A percentile compares a stretch with the other conserved stretches of the same genome.
These are phyloP conservation scores for Fragosphaeria purpurea DNA, from an alignment of 2,329 filamentous ascomycete species.

Conservation along the genomic window DNA sequence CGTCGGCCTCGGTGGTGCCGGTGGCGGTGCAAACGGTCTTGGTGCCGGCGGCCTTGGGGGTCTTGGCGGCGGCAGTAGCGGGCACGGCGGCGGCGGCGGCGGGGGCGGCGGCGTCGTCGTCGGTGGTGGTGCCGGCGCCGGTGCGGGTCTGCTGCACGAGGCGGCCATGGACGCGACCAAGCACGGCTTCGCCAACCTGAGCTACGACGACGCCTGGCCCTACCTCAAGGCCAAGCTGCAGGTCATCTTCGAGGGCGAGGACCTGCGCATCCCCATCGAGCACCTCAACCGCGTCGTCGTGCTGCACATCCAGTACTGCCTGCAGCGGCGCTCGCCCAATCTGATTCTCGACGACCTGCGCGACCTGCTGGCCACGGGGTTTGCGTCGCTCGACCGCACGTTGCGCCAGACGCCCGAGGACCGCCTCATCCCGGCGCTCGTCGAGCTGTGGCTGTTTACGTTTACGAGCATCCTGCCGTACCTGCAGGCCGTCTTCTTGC, in stretches of 20 bases:
- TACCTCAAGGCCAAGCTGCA: constrained; percentile 66
- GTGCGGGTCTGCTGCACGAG: constrained; percentile 38
- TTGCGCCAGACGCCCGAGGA: constrained; percentile 73
- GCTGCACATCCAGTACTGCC: constrained; percentile 67
- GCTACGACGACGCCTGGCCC: constrained; percentile 72
- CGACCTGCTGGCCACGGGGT: constrained; percentile 70
- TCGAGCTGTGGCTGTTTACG: constrained; percentile 89
- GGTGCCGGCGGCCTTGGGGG: constrained; percentile 33
- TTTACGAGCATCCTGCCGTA: constrained; percentile 88
- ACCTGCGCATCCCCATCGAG: constrained; percentile 68
- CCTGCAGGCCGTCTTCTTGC: constrained; percentile 89
- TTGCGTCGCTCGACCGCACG: constrained; percentile 75
- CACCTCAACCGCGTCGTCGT: constrained; percentile 74
- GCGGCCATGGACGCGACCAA: constrained; percentile 41
- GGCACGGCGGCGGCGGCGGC: no score
- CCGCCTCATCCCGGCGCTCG: constrained; percentile 76
- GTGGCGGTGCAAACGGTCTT: constrained; percentile 27
- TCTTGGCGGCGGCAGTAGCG: no score
- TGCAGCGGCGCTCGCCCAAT: constrained; percentile 61
- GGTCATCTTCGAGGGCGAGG: constrained; percentile 72
- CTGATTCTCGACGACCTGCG: constrained; percentile 66
- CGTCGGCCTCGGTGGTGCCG: constrained; percentile 24
- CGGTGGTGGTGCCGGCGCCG: constrained; percentile 33
- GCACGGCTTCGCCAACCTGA: constrained; percentile 61
- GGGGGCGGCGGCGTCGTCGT: constrained; percentile 41